A percentile compares a stretch with the other conserved stretches of the same genome.
Evolutionary conservation across 768 basidiomycete species (phyloP).

Genomic region (Leucosporidium yakuticum): DNA sequence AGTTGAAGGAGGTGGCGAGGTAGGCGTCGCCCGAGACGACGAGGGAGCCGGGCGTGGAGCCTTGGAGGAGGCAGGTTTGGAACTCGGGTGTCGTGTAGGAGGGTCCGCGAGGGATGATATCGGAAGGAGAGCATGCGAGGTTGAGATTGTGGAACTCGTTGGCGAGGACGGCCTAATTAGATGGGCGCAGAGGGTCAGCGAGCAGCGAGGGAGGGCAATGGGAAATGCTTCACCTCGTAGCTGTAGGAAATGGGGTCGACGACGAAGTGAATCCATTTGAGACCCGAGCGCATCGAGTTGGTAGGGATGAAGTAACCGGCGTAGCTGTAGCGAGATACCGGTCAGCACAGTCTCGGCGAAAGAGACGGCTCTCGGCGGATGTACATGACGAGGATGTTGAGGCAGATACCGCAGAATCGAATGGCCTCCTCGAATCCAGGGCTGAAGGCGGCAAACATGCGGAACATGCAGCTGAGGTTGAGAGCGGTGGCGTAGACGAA

Average conservation of each 20-base stretch:
- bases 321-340: constrained; percentile 2
- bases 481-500: constrained; percentile 35
- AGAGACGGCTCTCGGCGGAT: constrained; percentile 33
- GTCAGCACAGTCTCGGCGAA: constrained; percentile 41
- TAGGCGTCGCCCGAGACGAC: constrained; percentile 59
- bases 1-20: constrained; percentile 51
- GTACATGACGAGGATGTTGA: constrained; percentile 35
- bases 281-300: constrained; percentile 32
- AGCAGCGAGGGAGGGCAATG: background rate
- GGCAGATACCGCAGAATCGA: constrained; percentile 31
- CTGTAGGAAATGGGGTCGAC: constrained; percentile 39
- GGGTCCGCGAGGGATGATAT: constrained; percentile 35
- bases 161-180: constrained; percentile 31
- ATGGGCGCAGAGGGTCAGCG: background rate
- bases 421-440: constrained; percentile 32
- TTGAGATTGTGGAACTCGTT: constrained; percentile 30
- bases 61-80: constrained; percentile 32
- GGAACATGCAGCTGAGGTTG: constrained; percentile 34
- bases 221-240: constrained; percentile 32
- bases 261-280: constrained; percentile 34
- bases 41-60: constrained; percentile 54
- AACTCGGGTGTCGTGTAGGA: constrained; percentile 17
- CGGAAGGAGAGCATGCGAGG: constrained; percentile 24
- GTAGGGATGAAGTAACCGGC: constrained; percentile 36
- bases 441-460: constrained; percentile 31